Evolutionary conservation across 2,329 filamentous ascomycete species (phyloP).

Genomic region (Monosporascus cannonballus): DNA sequence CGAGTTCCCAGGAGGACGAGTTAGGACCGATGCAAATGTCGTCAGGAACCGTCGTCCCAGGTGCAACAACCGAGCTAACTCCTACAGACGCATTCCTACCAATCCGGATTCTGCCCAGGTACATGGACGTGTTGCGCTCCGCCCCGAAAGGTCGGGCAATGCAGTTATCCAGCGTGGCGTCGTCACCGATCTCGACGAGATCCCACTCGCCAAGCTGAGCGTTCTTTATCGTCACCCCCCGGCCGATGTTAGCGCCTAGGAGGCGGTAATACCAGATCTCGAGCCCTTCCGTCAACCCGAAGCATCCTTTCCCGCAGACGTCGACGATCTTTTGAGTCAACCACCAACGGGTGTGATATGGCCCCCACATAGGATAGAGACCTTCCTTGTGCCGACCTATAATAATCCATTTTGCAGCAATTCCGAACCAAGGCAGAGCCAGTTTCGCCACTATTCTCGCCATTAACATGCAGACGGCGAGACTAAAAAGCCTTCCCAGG

Average conservation of each 20-base stretch:
- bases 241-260: constrained; percentile 48
- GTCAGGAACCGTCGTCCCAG: constrained; percentile 41
- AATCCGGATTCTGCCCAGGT: constrained; percentile 44
- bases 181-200: constrained; percentile 47
- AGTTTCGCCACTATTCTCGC: constrained; percentile 33
- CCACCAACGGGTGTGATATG: constrained; percentile 55
- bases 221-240: constrained; percentile 39
- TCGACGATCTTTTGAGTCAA: constrained; percentile 46
- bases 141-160: constrained; percentile 46
- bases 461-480: constrained; percentile 38
- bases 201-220: constrained; percentile 49
- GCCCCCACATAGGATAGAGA: constrained; percentile 53
- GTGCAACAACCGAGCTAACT: constrained; percentile 41
- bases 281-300: constrained; percentile 32
- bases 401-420: constrained; percentile 47
- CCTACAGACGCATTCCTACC: constrained; percentile 43
- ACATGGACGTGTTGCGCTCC: constrained; percentile 53
- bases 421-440: constrained; percentile 39
- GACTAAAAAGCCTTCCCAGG: constrained; percentile 40
- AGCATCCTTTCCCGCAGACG: constrained; percentile 42
- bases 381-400: constrained; percentile 48
- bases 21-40: constrained; percentile 49
- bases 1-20: constrained; percentile 50
- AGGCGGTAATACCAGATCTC: constrained; percentile 41
- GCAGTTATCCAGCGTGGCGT: constrained; percentile 40